A percentile compares a stretch with the other conserved stretches of the same genome.
These are phyloP conservation scores for Alisma plantagoaquatica DNA, from an alignment of 106 monocot genomes.

Conservation along the genomic window DNA sequence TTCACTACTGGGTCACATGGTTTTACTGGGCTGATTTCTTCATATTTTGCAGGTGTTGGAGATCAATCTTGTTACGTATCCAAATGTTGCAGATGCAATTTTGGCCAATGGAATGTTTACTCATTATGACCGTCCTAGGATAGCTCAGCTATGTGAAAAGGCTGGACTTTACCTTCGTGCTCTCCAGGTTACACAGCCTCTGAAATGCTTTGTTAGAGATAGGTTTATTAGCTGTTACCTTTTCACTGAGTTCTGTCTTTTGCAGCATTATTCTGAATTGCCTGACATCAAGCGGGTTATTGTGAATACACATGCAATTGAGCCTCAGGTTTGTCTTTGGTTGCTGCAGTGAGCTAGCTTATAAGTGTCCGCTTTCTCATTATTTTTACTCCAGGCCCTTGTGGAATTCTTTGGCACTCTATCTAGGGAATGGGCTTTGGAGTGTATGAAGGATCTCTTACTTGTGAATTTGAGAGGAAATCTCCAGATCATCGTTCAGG, in stretches of 20 bases:
- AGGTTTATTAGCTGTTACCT: not conserved
- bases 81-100: slow-evolving; percentile 99
- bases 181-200: no score
- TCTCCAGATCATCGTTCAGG: slow-evolving; percentile 98
- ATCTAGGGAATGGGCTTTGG: slow-evolving; percentile 96
- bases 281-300: slow-evolving; percentile 97
- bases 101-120: slow-evolving; percentile 99
- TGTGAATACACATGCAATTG: slow-evolving; percentile 97
- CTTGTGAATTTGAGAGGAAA: slow-evolving; percentile 97
- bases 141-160: slow-evolving; percentile 95
- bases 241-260: not conserved
- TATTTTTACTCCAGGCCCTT: slow-evolving; percentile 40
- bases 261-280: slow-evolving; percentile 91
- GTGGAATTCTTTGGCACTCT: slow-evolving; percentile 99
- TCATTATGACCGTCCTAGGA: slow-evolving; percentile 95
- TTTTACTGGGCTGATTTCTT: not conserved
- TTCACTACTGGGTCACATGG: not conserved
- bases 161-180: slow-evolving; percentile 90
- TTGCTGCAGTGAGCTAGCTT: not conserved
- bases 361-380: not conserved
- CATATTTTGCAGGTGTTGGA: slow-evolving; percentile 61
- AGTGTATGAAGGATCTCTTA: slow-evolving; percentile 98
- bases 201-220: slow-evolving; percentile 16
- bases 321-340: slow-evolving; percentile 80
- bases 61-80: slow-evolving; percentile 97